Conservation (phyloP, 768 basidiomycete species). For the Leucocoprinus leucothites region DNA sequence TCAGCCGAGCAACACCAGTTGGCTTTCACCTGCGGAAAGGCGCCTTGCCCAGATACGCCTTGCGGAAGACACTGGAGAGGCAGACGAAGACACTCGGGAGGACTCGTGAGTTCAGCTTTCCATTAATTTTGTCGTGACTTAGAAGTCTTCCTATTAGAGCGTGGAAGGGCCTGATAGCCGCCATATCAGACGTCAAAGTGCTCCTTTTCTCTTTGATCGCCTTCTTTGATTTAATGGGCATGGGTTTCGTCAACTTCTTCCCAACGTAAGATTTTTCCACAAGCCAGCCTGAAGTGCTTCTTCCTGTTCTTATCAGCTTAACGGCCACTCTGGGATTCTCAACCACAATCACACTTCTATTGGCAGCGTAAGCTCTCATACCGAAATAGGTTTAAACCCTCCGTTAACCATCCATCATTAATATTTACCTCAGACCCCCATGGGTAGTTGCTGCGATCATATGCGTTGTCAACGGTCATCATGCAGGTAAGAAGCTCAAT, state of each 20-base stretch:
- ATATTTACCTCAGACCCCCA: slow-evolving; percentile 52
- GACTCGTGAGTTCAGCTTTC: slow-evolving; percentile 46
- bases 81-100: slow-evolving; percentile 53
- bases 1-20: slow-evolving; percentile 60
- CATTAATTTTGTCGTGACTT: background rate
- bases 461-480: slow-evolving; percentile 51
- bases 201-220: slow-evolving; percentile 51
- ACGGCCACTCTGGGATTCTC: slow-evolving; percentile 59
- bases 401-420: too few species aligned
- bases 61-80: slow-evolving; percentile 67
- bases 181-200: slow-evolving; percentile 54
- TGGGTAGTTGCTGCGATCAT: slow-evolving; percentile 56
- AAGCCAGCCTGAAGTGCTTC: background rate
- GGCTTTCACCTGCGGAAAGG: slow-evolving; percentile 48
- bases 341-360: slow-evolving; percentile 55
- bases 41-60: slow-evolving; percentile 64
- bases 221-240: slow-evolving; percentile 47
- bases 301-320: slow-evolving; percentile 31
- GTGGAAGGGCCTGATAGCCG: slow-evolving; percentile 49
- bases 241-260: slow-evolving; percentile 63
- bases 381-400: too few species aligned
- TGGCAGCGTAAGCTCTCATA: slow-evolving; percentile 52
- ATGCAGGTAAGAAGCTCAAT: slow-evolving; percentile 32
- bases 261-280: slow-evolving; percentile 33
- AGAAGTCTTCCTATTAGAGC: slow-evolving; percentile 30